Evolutionary conservation across 1,284 basidiomycete genomes (phyloP).

Genomic region (Prillingera fragicola): DNA sequence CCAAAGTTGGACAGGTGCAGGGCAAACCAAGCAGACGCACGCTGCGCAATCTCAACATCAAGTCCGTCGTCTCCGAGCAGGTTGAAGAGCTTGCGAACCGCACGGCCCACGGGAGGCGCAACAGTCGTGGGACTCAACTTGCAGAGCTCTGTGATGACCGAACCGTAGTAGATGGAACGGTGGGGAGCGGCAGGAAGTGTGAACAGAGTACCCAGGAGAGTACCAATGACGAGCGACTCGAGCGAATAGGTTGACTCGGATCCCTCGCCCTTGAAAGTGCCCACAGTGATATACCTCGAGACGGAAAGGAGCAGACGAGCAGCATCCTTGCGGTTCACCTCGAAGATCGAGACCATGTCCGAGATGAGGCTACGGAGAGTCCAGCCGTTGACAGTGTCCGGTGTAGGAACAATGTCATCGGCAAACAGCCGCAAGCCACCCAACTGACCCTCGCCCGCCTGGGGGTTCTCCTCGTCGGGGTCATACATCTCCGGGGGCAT

Average conservation of each 20-base stretch:
- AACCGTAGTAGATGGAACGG: constrained; percentile 78
- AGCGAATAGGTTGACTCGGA: constrained; percentile 39
- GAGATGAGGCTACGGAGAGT: constrained; percentile 67
- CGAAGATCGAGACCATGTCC: constrained; percentile 87
- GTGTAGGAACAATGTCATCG: constrained; percentile 71
- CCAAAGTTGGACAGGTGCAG: constrained; percentile 96
- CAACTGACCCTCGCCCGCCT: constrained; percentile 49
- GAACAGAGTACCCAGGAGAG: constrained; percentile 69
- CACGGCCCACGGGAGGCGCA: constrained; percentile 93
- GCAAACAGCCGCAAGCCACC: constrained; percentile 67
- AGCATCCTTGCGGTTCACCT: constrained; percentile 93
- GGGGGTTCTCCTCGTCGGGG: constrained; percentile 48
- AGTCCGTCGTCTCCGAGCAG: constrained; percentile 65
- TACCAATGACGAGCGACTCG: constrained; percentile 47
- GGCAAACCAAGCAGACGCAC: constrained; percentile 91
- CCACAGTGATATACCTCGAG: constrained; percentile 74
- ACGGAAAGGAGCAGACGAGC: constrained; percentile 80
- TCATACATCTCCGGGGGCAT: constrained; percentile 73
- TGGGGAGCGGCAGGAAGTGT: constrained; percentile 70
- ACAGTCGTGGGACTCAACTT: constrained; percentile 84
- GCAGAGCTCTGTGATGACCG: constrained; percentile 87
- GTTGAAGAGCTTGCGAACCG: constrained; percentile 78
- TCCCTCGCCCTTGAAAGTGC: constrained; percentile 61
- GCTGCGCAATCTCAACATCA: constrained; percentile 72
- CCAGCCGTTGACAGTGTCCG: constrained; percentile 69